Percentiles rank a stretch among this genome's conserved stretches.
Evolutionary conservation across 352 stramenopile genomes (phyloP).

Genomic region (Pythium coloratum): DNA sequence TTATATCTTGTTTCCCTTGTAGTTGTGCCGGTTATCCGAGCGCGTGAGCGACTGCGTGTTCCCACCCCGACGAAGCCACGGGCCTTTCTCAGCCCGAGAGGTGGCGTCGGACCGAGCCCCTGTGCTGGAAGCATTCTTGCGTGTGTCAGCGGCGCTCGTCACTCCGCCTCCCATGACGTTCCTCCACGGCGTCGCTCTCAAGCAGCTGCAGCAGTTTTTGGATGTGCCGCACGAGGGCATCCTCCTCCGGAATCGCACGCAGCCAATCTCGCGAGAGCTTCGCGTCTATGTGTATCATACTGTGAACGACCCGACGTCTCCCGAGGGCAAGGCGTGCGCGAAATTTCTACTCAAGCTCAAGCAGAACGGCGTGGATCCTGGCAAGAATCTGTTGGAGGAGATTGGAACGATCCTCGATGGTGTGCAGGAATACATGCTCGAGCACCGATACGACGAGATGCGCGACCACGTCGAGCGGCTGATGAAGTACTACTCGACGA

Average conservation of each 20-base stretch:
- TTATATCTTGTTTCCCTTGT: not conserved
- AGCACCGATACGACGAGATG: conserved; percentile 84
- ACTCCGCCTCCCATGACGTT: conserved; percentile 76
- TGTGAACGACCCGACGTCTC: conserved; percentile 72
- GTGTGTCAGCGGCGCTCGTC: conserved; percentile 65
- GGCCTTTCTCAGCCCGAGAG: conserved; percentile 53
- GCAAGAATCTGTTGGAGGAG: conserved; percentile 67
- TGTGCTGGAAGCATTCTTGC: conserved; percentile 78
- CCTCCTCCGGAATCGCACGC: conserved; percentile 74
- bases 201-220: conserved; percentile 81
- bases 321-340: conserved; percentile 74
- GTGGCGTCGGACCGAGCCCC: conserved; percentile 70
- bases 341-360: conserved; percentile 74
- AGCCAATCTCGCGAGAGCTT: conserved; percentile 72
- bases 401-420: conserved; percentile 77
- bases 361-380: conserved; percentile 38
- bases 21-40: conserved; percentile 72
- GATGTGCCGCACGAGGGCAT: conserved; percentile 72
- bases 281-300: conserved; percentile 82
- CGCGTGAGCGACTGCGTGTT: conserved; percentile 72
- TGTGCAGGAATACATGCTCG: conserved; percentile 87
- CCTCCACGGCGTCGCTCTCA: conserved; percentile 67
- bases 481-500: conserved; percentile 42
- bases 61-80: conserved; percentile 56
- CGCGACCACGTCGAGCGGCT: conserved; percentile 57